A percentile compares a stretch with the other conserved stretches of the same genome.
Conservation (phyloP, 495 filamentous ascomycete species). For the Hypomontagnella submonticulosa region DNA sequence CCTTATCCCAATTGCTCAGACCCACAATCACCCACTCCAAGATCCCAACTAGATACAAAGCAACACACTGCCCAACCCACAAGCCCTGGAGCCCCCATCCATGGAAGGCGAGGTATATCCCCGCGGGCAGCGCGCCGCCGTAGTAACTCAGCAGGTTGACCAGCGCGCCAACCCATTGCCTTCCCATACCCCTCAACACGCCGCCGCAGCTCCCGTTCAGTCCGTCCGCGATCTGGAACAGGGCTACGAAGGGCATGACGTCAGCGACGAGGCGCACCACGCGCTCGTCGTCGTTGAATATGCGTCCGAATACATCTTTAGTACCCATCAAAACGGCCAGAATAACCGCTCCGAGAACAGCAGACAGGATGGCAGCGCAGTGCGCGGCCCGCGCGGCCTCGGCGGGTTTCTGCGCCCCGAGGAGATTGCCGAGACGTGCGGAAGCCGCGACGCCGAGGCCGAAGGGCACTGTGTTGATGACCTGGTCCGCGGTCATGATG, state of each 20-base stretch:
- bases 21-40: conserved; percentile 86
- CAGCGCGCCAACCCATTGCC: conserved; percentile 88
- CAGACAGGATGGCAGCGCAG: conserved; percentile 78
- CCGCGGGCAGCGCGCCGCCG: conserved; percentile 81
- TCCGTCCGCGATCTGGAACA: conserved; percentile 96
- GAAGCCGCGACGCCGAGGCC: conserved; percentile 88
- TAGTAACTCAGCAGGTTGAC: conserved; percentile 94
- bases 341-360: conserved; percentile 73
- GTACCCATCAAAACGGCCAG: conserved; percentile 78
- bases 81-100: conserved; percentile 87
- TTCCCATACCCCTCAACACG: conserved; percentile 82
- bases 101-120: conserved; percentile 88
- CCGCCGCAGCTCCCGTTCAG: conserved; percentile 89
- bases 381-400: conserved; percentile 82
- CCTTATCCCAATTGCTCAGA: conserved; percentile 78
- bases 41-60: conserved; percentile 82
- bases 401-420: conserved; percentile 74
- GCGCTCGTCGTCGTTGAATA: conserved; percentile 82
- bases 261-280: conserved; percentile 83
- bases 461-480: conserved; percentile 94
- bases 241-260: conserved; percentile 86
- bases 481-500: conserved; percentile 94
- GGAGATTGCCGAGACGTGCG: conserved; percentile 81
- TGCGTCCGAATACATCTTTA: conserved; percentile 78
- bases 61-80: conserved; percentile 92